Percentiles rank a stretch among this genome's conserved stretches.
Conservation (phyloP, 371 early-diverging fungal species). For the Mortierella sp. region DNA sequence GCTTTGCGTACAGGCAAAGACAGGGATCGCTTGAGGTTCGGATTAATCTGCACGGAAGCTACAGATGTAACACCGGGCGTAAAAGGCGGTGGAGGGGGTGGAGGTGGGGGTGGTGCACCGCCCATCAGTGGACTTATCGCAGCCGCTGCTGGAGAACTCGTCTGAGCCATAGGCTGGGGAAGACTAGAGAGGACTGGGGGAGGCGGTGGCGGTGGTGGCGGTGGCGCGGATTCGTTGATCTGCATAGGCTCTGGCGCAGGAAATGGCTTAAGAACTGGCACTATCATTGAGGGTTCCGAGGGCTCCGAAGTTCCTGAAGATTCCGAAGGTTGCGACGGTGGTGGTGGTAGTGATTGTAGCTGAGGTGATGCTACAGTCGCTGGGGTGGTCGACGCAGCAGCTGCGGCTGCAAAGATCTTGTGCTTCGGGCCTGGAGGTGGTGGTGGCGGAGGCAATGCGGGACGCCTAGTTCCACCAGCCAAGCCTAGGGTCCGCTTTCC, state of each 20-base stretch:
- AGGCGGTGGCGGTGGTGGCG: not conserved
- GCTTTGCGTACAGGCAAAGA: too few species aligned
- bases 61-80: not conserved
- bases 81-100: slow-evolving; percentile 34
- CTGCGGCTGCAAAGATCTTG: slow-evolving; percentile 25
- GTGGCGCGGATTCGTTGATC: slow-evolving; percentile 1
- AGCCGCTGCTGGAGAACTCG: not conserved
- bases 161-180: not conserved
- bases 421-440: slow-evolving; percentile 54
- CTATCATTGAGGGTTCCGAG: not conserved
- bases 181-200: not conserved
- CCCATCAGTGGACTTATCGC: not conserved
- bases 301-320: slow-evolving; percentile 7
- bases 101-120: slow-evolving; percentile 14
- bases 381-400: not conserved
- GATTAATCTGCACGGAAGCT: too few species aligned
- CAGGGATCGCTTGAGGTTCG: not conserved
- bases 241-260: not conserved
- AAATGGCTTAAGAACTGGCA: too few species aligned
- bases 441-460: slow-evolving; percentile 51
- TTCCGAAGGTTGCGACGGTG: slow-evolving; percentile 9
- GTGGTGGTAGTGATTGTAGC: slow-evolving; percentile 3
- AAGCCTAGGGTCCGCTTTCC: slow-evolving; percentile 27
- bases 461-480: slow-evolving; percentile 34
- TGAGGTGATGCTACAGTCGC: not conserved